Evolutionary conservation across 2,329 filamentous ascomycete genomes (phyloP), one percentile per base, ranked within the genome.

Genomic region (Arthrobotrys megalospora): DNA sequence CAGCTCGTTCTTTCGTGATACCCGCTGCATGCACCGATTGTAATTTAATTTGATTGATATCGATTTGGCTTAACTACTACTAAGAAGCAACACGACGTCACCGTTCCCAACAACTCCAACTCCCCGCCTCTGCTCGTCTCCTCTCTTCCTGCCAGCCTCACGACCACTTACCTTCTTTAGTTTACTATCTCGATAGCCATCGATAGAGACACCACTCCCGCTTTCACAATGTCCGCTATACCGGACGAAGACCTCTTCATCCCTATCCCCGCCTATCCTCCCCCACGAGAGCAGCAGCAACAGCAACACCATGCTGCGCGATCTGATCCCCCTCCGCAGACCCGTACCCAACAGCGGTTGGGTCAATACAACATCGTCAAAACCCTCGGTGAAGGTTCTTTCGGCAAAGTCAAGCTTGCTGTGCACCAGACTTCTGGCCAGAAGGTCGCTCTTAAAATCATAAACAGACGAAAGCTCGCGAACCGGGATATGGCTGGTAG

Each of bases 351-450:
- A 41, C 75, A 78, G 67, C 91, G 95, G 81, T 90, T 98, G 83
- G 94, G 94, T 81, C 93, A 94, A 85, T 99, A 99, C 87, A 92
- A 92, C 82, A 91, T 97, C 72, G 88, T 97, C 81, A 91, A 91
- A 84, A 97, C 95, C 14, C 88, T 99, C 12, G 96, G 96, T 71
- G 96, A 99, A 86, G 96, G 96, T 55, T 97, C 94, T 1, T 99
- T 99, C 84, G 96, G 96, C 82, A 99, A 99, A 86, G 96, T 99
- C 84, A 98, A 98, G 87, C 89, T 99, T 82, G 96, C 96, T 21
- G 92, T 94, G 48, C 96, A 99, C 84, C 91, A 93, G 82, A 91
- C 94, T 81, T 98, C 93, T 81, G 93, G 93, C 80, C 94, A 98
- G 85, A 93, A 97, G 86, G 96, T 99, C 63, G 96, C 96, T 32